phyloP scores from a whole-genome alignment of 2,329 filamentous ascomycete species.

The Neonectria faginata region DNA sequence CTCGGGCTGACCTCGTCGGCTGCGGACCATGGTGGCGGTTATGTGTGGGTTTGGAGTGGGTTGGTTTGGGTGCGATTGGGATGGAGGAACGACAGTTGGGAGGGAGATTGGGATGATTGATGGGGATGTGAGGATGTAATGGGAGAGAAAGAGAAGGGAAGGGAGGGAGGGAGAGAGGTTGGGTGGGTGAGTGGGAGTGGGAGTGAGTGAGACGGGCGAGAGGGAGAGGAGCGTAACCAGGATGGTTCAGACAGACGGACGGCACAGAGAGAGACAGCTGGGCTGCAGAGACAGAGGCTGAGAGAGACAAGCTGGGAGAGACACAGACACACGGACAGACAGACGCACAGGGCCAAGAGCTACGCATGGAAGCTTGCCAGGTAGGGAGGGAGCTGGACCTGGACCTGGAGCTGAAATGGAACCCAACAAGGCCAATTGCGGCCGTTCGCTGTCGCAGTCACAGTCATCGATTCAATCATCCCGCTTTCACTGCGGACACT shows the following conservation, averaged over 20 bases:
- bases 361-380: constrained; percentile 2
- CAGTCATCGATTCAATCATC: constrained; percentile 26
- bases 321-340: constrained; percentile 6
- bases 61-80: neutral
- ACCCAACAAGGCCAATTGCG: constrained; percentile 14
- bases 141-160: constrained; percentile 10
- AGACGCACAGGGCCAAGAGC: neutral
- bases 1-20: constrained; percentile 32
- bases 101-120: constrained; percentile 10
- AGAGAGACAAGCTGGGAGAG: constrained; percentile 1
- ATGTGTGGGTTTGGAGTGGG: constrained; percentile 8
- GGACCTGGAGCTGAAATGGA: constrained; percentile 2
- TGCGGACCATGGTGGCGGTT: constrained; percentile 20
- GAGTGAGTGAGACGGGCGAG: constrained; percentile 5
- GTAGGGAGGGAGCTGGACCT: neutral
- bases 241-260: constrained; percentile 1
- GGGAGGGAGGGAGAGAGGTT: constrained; percentile 6
- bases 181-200: neutral
- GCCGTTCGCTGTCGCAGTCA: constrained; percentile 8
- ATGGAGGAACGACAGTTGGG: constrained; percentile 5
- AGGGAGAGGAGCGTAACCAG: constrained; percentile 12
- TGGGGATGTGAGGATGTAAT: neutral
- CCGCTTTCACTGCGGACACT: constrained; percentile 26
- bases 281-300: neutral
- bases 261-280: constrained; percentile 9